Percentiles rank a stretch among this genome's conserved stretches.
Evolutionary conservation across 345 rosid genomes (phyloP).

Genomic region (Eucalyptus regnans): DNA sequence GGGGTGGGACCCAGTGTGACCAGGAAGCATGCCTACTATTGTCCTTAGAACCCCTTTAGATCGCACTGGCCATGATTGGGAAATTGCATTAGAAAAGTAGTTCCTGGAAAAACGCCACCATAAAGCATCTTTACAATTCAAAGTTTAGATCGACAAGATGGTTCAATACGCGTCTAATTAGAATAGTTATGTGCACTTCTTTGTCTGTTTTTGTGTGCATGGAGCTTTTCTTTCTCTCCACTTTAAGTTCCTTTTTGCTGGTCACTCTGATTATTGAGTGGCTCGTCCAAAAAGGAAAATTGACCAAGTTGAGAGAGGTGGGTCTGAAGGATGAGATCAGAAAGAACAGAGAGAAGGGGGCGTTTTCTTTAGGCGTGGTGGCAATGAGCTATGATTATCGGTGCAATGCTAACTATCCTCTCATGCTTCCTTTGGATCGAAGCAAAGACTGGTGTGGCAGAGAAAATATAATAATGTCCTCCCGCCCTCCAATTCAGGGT

Average conservation of each 20-base stretch:
- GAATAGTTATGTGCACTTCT: not conserved
- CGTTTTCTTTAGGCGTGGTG: not conserved
- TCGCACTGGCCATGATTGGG: not conserved
- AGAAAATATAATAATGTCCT: not conserved
- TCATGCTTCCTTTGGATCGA: not conserved
- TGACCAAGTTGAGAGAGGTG: not conserved
- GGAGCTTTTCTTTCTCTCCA: not conserved
- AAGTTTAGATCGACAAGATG: not conserved
- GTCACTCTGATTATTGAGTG: not conserved
- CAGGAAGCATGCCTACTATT: not conserved
- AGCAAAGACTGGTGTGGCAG: not conserved
- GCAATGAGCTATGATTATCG: not conserved
- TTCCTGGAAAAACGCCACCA: not conserved
- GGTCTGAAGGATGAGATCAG: not conserved
- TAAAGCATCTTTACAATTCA: not conserved
- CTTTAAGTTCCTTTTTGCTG: not conserved
- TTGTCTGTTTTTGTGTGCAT: not conserved
- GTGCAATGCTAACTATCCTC: not conserved
- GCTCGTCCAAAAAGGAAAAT: not conserved
- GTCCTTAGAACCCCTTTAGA: not conserved
- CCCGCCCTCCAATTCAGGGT: not conserved
- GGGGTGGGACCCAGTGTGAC: not conserved
- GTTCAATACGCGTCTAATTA: not conserved
- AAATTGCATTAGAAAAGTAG: not conserved
- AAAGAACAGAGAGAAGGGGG: not conserved